A percentile compares a stretch with the other conserved stretches of the same genome.
These are phyloP conservation scores for Pinus taeda DNA, from an alignment of 75 land plant species.

Conservation along the genomic window DNA sequence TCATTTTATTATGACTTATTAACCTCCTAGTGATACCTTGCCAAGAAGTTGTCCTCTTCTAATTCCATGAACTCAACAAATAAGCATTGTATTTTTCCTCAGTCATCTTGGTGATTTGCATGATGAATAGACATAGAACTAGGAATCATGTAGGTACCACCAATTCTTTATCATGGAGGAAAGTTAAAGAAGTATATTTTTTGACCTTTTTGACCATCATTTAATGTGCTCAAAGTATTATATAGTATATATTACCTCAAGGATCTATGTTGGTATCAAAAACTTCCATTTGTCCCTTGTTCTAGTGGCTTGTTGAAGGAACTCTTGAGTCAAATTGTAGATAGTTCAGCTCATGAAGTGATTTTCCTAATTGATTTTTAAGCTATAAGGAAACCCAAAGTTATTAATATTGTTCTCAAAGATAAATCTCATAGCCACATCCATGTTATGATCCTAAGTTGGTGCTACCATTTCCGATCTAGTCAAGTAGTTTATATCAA, in stretches of 20 bases:
- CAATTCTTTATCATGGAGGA: background rate
- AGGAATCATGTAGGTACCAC: background rate
- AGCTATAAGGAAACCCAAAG: background rate
- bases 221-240: background rate
- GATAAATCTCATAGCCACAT: no score
- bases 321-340: background rate
- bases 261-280: background rate
- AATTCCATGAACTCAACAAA: background rate
- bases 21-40: no score
- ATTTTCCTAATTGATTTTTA: background rate
- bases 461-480: background rate
- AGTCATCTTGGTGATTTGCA: background rate
- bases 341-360: background rate
- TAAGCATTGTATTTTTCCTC: background rate
- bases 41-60: background rate
- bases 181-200: background rate
- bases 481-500: background rate
- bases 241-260: background rate
- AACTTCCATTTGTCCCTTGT: background rate
- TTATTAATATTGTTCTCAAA: background rate
- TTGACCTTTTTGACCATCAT: background rate
- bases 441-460: background rate
- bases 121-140: background rate
- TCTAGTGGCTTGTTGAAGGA: background rate
- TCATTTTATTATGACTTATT: background rate